Conservation (phyloP, 2,329 filamentous ascomycete species). For the Sporothrix euskadiensis region DNA sequence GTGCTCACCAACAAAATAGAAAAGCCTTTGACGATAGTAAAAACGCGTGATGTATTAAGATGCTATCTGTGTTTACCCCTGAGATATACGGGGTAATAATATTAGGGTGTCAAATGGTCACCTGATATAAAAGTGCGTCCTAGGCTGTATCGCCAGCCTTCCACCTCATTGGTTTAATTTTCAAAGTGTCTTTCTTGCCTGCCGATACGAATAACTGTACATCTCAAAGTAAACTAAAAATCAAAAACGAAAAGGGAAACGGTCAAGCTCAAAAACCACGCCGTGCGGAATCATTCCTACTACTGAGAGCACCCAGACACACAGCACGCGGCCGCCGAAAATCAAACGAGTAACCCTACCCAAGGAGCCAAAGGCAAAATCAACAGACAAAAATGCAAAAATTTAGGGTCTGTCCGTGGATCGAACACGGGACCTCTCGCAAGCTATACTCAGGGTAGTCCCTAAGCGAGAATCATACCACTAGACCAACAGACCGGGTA, state of each 20-base stretch:
- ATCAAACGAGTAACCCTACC: not conserved
- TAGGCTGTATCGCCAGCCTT: too few species aligned
- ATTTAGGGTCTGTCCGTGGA: constrained; percentile 29
- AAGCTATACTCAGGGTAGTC: constrained; percentile 36
- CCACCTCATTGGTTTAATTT: too few species aligned
- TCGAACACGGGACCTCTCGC: constrained; percentile 24
- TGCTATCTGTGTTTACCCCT: not conserved
- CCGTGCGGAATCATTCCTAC: not conserved
- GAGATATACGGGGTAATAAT: not conserved
- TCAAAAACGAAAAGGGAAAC: not conserved
- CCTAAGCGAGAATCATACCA: constrained; percentile 68
- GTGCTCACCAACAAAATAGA: not conserved
- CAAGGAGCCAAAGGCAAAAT: not conserved
- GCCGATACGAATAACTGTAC: not conserved
- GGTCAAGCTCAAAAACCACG: too few species aligned
- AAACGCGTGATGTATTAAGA: too few species aligned
- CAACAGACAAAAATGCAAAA: constrained; percentile 20
- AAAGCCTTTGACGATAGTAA: not conserved
- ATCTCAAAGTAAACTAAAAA: not conserved
- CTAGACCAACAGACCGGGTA: constrained; percentile 47
- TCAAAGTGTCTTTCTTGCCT: not conserved
- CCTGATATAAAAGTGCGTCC: too few species aligned
- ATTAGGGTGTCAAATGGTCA: too few species aligned
- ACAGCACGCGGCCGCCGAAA: not conserved
- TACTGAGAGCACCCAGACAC: too few species aligned